Evolutionary conservation across 2,329 filamentous ascomycete genomes (phyloP).

Genomic region (Furcasterigmium furcatum): DNA sequence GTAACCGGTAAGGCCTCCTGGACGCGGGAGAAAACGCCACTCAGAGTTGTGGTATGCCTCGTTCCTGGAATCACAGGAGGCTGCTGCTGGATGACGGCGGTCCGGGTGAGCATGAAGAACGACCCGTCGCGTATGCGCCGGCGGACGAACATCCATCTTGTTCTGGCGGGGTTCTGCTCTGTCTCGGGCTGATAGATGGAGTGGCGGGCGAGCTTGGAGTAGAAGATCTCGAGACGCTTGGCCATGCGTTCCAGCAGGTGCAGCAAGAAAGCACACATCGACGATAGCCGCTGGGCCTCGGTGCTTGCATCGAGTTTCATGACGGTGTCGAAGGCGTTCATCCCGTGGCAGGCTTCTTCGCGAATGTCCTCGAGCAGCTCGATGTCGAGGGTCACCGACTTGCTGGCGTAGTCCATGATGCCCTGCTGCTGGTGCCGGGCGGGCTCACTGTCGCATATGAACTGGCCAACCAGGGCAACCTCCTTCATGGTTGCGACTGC

Average conservation of each 20-base stretch:
- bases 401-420: conserved; percentile 46
- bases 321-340: conserved; percentile 50
- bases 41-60: conserved; percentile 37
- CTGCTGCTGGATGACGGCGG: conserved; percentile 23
- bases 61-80: conserved; percentile 20
- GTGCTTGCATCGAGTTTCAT: conserved; percentile 33
- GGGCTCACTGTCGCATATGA: conserved; percentile 40
- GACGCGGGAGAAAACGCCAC: conserved; percentile 39
- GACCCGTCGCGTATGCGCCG: conserved; percentile 46
- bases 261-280: conserved; percentile 43
- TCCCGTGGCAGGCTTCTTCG: conserved; percentile 48
- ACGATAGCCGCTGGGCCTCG: conserved; percentile 32
- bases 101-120: conserved; percentile 45
- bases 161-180: conserved; percentile 49
- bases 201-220: conserved; percentile 43
- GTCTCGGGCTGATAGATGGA: conserved; percentile 48
- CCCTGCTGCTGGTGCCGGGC: conserved; percentile 49
- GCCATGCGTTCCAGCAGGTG: conserved; percentile 52
- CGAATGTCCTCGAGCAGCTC: conserved; percentile 50
- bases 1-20: conserved; percentile 22
- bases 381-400: conserved; percentile 47
- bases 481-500: conserved; percentile 43
- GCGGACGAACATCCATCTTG: conserved; percentile 47
- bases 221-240: conserved; percentile 47
- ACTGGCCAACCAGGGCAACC: conserved; percentile 45